Evolutionary conservation across 2,329 filamentous ascomycete genomes (phyloP).

Genomic region (Arthrobotrys conoides): DNA sequence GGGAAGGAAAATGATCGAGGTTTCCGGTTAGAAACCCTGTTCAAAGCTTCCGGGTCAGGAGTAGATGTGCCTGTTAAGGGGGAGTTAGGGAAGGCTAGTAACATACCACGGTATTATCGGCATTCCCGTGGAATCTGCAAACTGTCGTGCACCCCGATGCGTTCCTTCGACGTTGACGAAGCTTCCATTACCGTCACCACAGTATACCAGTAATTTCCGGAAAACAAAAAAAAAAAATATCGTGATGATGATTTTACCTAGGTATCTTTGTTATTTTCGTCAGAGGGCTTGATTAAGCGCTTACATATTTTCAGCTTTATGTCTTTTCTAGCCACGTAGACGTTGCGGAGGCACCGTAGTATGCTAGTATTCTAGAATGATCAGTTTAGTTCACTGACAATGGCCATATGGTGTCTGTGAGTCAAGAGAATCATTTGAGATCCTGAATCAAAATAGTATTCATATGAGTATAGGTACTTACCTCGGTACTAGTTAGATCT

Average conservation of each 20-base stretch:
- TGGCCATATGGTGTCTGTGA: too few species aligned
- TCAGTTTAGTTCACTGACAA: background rate
- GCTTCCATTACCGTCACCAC: background rate
- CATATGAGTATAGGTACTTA: background rate
- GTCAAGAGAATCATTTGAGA: conserved; percentile 35
- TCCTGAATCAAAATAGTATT: conserved; percentile 40
- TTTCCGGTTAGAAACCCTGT: conserved; percentile 4
- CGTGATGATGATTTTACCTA: conserved; percentile 32
- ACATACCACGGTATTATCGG: conserved; percentile 29
- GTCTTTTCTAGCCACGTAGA: conserved; percentile 36
- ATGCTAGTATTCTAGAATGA: background rate
- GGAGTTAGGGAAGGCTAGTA: background rate
- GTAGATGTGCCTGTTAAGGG: background rate
- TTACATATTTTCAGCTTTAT: conserved; percentile 9
- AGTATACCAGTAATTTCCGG: conserved; percentile 1
- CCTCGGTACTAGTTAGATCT: background rate
- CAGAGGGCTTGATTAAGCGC: background rate
- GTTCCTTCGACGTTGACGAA: conserved; percentile 45
- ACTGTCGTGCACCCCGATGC: conserved; percentile 41
- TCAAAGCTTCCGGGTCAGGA: background rate
- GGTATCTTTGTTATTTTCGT: conserved; percentile 7
- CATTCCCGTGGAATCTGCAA: conserved; percentile 35
- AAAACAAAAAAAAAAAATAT: background rate
- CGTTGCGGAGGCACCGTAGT: conserved; percentile 41
- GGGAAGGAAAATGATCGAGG: background rate